Evolutionary conservation across 768 basidiomycete genomes (phyloP), one percentile per base, ranked within the genome.

Genomic region (Lentinula sp.): DNA sequence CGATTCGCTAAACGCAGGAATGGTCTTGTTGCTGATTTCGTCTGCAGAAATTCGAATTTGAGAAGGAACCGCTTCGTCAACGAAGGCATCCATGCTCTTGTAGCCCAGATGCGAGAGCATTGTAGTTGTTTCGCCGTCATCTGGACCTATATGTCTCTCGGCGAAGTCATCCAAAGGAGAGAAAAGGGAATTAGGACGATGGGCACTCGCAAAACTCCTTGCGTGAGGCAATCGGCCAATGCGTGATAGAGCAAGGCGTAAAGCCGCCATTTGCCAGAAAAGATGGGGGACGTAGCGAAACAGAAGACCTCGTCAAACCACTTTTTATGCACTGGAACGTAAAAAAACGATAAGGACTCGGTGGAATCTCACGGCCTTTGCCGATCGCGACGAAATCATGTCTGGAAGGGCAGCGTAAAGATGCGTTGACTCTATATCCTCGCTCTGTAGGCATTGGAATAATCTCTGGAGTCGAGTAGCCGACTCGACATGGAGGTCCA

Each of bases 111-210:
- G 78, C 3, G 81, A 75, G 63, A 99, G 89, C 96, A 98, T 98
- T 49, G 79, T 78, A 2, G 81, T 75, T 28, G 88, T 84, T 74
- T 96, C 94, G n/a, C 76, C 73, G 61, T 85, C 85, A 69, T 95
- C 88, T 13, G 96, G 96, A 13, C 96, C 97, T 66, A 98, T 86
- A 73, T 99, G 96, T 36, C 96, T 86, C 66, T 91, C 86, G 49
- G 86, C 72, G 76, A 98, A 98, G 37, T 87, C 90, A 76, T 99
- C 96, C 64, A 97, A 79, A 2, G 95, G 85, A 12, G 87, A 81
- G 71, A 96, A 93, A 64, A 95, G 79, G 35, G 86, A 84, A 0
- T 78, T 65, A 10, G 84, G 81, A 23, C 80, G 73, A 69, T 82
- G 85, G 59, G 85, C 78, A 12, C 86, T 87, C 32, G 88, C 87